Base-by-base conservation (phyloP, 192 early-diverging fungal species). In the Chytriomyces confervae region DNA sequence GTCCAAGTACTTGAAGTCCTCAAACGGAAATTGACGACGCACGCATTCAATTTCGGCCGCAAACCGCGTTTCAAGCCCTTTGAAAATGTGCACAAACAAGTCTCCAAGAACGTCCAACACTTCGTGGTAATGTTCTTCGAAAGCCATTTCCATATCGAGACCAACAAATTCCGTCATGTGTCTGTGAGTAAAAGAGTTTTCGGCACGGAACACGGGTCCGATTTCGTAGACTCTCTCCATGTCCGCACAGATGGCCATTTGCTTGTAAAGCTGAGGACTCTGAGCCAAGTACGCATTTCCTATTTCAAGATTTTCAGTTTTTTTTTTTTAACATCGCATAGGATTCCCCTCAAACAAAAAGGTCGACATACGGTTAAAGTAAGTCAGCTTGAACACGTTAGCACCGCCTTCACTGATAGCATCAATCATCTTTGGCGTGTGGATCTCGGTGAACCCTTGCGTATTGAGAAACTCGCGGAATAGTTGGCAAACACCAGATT, bases 61-160 rank as follows among this genome's bases (percentile, higher is more conserved):
- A 78, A 86, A 98, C 13, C 94, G 84, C 64, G 83, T 80, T 87
- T 97, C 92, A 62, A 99, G 83, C 74, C 94, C 95, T 62, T 92
- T 87, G 82, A 99, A 96, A 72, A 99, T 93, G 85, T 88, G 90
- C 43, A 96, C 91, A 85, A 99, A 97, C 72, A 98, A 84, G 44
- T 94, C 93, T 79, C 94, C 96, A 65, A 99, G 88, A 64, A 98
- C 82, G 76, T 99, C 92, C 70, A 99, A 84, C 44, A 89, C 95
- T 87, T 99, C 98, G 80, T 98, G 96, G 87, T 99, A 99, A 82
- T 99, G 97, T 86, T 99, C 98, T 67, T 98, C 92, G 84, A 98
- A 96, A 3, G 95, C 91, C 94, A 97, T 98, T 86, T 99, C 98
- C 84, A 99, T 78, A 95, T 99, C 98, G 73, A 99, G 93, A 45